These are phyloP conservation scores for Colletotrichum chlorophyti DNA, from an alignment of 2,329 filamentous ascomycete genomes.

Conservation along the genomic window DNA sequence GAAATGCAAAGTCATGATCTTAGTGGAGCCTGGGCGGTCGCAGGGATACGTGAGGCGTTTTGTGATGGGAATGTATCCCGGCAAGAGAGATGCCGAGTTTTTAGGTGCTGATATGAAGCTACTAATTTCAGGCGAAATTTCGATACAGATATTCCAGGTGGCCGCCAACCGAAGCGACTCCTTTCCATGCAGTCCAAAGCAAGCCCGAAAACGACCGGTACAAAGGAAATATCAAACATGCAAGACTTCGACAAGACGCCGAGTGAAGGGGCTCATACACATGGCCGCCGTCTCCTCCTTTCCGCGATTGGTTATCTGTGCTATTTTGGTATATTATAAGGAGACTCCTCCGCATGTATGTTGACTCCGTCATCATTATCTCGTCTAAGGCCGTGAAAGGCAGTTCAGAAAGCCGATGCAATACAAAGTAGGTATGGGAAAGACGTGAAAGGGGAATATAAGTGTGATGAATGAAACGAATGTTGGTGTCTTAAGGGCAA, in stretches of 20 bases:
- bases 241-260: conserved; percentile 4
- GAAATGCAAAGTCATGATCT: conserved; percentile 26
- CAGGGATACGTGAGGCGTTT: not conserved
- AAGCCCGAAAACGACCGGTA: not conserved
- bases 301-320: not conserved
- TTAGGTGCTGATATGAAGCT: no score
- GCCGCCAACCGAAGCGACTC: not conserved
- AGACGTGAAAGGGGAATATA: not conserved
- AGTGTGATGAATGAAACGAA: conserved; percentile 2
- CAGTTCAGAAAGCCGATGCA: not conserved
- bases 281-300: not conserved
- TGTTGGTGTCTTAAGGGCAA: conserved; percentile 6
- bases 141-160: conserved; percentile 11
- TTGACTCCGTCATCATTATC: conserved; percentile 19
- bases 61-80: not conserved
- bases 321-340: conserved; percentile 10
- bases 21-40: conserved; percentile 7
- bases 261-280: conserved; percentile 6
- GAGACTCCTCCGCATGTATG: conserved; percentile 9
- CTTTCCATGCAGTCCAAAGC: not conserved
- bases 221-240: not conserved
- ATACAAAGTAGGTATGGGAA: not conserved
- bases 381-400: conserved; percentile 20
- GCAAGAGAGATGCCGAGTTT: not conserved
- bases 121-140: not conserved